Conservation (phyloP, 139 green algal species). For the Picochlorum sp. region DNA sequence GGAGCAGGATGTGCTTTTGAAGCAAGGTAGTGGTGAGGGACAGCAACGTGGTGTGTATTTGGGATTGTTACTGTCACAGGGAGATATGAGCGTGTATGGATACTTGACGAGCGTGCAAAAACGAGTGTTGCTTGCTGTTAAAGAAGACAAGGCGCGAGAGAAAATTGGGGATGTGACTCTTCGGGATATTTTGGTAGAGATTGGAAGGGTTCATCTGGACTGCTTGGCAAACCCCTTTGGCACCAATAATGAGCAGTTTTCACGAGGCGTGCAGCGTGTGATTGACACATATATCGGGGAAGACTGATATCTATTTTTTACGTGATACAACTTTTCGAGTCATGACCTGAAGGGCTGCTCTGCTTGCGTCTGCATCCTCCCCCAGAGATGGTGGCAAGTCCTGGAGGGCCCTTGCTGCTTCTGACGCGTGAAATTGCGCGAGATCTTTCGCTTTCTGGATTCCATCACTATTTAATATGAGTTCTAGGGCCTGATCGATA, state of each 20-base stretch:
- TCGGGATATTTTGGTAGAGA: not conserved
- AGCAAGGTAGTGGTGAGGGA: not conserved
- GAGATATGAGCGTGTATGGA: not conserved
- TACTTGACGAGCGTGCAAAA: not conserved
- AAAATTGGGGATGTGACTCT: not conserved
- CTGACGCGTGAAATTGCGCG: not conserved
- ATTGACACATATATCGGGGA: conserved; percentile 1
- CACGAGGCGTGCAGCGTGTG: not conserved
- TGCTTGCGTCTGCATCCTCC: conserved; percentile 4
- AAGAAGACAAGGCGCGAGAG: not conserved
- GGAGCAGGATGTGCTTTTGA: too few relatives aligned
- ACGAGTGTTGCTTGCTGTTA: not conserved
- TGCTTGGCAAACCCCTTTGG: too few relatives aligned
- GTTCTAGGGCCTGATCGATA: conserved; percentile 16
- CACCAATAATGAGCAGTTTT: not conserved
- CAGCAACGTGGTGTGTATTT: not conserved
- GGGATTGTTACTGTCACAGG: not conserved
- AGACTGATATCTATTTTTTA: conserved; percentile 7
- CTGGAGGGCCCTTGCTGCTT: conserved; percentile 1
- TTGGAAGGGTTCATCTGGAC: too few relatives aligned
- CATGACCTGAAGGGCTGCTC: not conserved
- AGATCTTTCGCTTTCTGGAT: conserved; percentile 12
- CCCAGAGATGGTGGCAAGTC: not conserved
- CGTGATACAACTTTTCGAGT: conserved; percentile 4
- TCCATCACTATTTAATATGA: conserved; percentile 14